Evolutionary conservation across 768 basidiomycete genomes (phyloP).

Genomic region (Lanmaoa rubissima): DNA sequence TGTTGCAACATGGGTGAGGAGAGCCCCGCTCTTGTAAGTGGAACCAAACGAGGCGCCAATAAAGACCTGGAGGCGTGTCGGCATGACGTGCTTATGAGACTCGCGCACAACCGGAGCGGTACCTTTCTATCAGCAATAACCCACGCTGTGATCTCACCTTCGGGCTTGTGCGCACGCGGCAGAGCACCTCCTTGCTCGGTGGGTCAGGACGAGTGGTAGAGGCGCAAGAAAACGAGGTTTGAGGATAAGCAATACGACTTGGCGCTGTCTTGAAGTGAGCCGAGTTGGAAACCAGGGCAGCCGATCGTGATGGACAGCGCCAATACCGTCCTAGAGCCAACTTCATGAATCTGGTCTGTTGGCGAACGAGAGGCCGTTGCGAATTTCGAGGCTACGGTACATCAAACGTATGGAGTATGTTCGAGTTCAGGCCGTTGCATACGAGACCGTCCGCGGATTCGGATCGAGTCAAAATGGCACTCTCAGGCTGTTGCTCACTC

Average conservation of each 20-base stretch:
- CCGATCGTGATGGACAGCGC: constrained; percentile 10
- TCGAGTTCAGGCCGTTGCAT: background rate
- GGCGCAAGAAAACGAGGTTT: background rate
- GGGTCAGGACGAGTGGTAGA: background rate
- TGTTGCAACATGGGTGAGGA: constrained; percentile 22
- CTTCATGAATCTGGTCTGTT: constrained; percentile 14
- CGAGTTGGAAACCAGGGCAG: constrained; percentile 13
- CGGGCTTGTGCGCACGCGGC: background rate
- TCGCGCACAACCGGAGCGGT: background rate
- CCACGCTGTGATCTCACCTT: background rate
- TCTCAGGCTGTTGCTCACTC: background rate
- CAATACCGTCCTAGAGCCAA: constrained; percentile 11
- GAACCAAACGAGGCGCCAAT: background rate
- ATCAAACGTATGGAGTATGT: constrained; percentile 7
- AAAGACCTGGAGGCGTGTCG: constrained; percentile 18
- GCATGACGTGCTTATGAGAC: constrained; percentile 5
- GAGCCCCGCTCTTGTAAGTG: background rate
- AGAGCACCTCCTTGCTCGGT: background rate
- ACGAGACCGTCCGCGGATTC: background rate
- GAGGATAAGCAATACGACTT: background rate
- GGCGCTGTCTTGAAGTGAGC: constrained; percentile 5
- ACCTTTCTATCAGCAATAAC: constrained; percentile 14
- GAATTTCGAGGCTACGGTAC: constrained; percentile 6
- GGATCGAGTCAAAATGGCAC: background rate
- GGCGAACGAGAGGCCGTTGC: background rate